Conservation (phyloP, 2,329 filamentous ascomycete species). For the Aureobasidium sp. region DNA sequence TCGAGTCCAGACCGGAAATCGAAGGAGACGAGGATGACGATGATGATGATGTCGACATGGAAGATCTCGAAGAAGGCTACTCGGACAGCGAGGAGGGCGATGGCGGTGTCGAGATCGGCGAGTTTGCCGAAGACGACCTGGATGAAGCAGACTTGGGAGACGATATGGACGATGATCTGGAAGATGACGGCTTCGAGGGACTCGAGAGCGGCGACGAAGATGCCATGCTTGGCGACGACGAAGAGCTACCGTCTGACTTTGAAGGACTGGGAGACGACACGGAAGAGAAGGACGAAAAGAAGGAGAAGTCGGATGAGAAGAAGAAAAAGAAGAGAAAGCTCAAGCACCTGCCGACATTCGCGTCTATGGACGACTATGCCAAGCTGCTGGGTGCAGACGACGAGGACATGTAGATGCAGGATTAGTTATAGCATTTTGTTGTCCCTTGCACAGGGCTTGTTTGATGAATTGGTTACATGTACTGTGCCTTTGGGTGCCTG, state of each 20-base stretch:
- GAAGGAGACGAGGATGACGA: constrained; percentile 56
- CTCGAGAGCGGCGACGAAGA: constrained; percentile 34
- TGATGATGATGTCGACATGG: constrained; percentile 50
- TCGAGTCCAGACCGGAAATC: constrained; percentile 68
- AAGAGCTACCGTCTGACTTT: constrained; percentile 47
- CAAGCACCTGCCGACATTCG: constrained; percentile 85
- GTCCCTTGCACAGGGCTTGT: neutral
- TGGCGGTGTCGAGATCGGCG: constrained; percentile 42
- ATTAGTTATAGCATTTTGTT: neutral
- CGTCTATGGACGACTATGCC: constrained; percentile 88
- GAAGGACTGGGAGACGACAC: constrained; percentile 40
- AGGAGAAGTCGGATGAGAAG: constrained; percentile 33
- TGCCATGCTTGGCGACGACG: constrained; percentile 34
- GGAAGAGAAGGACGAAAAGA: constrained; percentile 33
- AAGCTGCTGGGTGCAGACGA: constrained; percentile 37
- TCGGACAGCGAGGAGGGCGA: constrained; percentile 31
- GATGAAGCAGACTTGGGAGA: constrained; percentile 41
- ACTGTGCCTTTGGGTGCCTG: neutral
- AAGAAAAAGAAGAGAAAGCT: constrained; percentile 70
- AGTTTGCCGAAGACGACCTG: constrained; percentile 51
- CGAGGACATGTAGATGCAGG: constrained; percentile 9
- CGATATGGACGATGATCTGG: constrained; percentile 42
- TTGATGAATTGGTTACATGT: neutral
- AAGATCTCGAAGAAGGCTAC: constrained; percentile 33
- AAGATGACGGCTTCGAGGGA: constrained; percentile 46